Percentiles rank a stretch among this genome's conserved stretches.
Conservation (phyloP, 2,329 filamentous ascomycete species). For the Clarireedia hainanense region DNA sequence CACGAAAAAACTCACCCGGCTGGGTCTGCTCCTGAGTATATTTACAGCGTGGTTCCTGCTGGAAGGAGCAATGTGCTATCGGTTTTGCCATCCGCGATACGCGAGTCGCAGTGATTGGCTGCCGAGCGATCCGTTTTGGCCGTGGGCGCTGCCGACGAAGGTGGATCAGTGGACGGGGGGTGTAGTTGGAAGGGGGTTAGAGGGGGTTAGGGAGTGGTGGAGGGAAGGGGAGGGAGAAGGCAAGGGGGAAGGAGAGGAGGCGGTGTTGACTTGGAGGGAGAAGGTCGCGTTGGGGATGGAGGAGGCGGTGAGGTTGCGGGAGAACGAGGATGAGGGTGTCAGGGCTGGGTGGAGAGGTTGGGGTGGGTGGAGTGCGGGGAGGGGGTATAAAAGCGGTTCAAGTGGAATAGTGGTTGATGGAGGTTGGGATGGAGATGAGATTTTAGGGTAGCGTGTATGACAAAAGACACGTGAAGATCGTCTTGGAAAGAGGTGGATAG, state of each 20-base stretch:
- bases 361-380: not conserved
- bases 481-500: no score
- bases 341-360: not conserved
- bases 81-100: constrained; percentile 46
- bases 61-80: constrained; percentile 46
- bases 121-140: constrained; percentile 51
- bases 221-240: not conserved
- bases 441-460: not conserved
- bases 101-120: constrained; percentile 42
- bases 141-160: constrained; percentile 53
- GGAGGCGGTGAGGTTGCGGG: not conserved
- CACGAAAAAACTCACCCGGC: constrained; percentile 22
- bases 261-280: not conserved
- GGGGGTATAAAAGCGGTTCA: not conserved
- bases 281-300: not conserved
- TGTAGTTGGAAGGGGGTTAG: constrained; percentile 10
- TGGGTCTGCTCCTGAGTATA: constrained; percentile 29
- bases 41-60: constrained; percentile 44
- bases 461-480: not conserved
- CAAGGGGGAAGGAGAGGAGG: not conserved
- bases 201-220: constrained; percentile 2
- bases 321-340: not conserved
- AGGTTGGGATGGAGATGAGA: not conserved
- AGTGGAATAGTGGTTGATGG: not conserved
- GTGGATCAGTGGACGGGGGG: constrained; percentile 48